These are phyloP conservation scores for Penicillium sp. DNA, from an alignment of 2,329 filamentous ascomycete genomes.

Conservation along the genomic window DNA sequence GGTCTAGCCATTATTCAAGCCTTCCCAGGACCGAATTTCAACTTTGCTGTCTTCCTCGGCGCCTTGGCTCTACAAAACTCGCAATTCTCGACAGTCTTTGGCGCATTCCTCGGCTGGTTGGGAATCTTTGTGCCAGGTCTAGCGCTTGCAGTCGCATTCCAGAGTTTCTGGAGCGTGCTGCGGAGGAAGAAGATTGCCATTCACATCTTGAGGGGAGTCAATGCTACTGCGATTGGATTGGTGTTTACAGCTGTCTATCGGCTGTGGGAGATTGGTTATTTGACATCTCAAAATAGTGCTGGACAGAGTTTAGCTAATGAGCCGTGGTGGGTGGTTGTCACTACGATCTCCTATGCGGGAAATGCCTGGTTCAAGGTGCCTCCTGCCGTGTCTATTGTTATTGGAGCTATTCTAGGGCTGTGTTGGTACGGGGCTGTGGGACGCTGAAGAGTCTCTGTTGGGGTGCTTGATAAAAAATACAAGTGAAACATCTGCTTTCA, in stretches of 20 bases:
- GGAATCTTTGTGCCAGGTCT: slow-evolving; percentile 42
- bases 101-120: slow-evolving; percentile 53
- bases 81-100: slow-evolving; percentile 37
- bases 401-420: slow-evolving; percentile 49
- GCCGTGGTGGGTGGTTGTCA: slow-evolving; percentile 64
- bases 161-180: slow-evolving; percentile 56
- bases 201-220: slow-evolving; percentile 54
- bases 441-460: background rate
- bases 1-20: slow-evolving; percentile 70
- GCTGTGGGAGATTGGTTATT: slow-evolving; percentile 61
- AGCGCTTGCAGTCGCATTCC: slow-evolving; percentile 32
- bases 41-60: slow-evolving; percentile 58
- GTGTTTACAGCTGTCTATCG: slow-evolving; percentile 65
- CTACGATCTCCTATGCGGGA: slow-evolving; percentile 50
- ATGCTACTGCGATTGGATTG: slow-evolving; percentile 60
- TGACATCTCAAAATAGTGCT: slow-evolving; percentile 48
- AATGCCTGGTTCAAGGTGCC: slow-evolving; percentile 50
- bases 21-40: slow-evolving; percentile 59
- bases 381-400: slow-evolving; percentile 45
- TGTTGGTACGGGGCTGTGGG: slow-evolving; percentile 48
- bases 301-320: slow-evolving; percentile 57
- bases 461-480: too few relatives aligned
- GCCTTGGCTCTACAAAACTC: slow-evolving; percentile 45
- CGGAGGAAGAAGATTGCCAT: slow-evolving; percentile 49
- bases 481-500: too few relatives aligned